Percentiles rank a stretch among this genome's conserved stretches.
Evolutionary conservation across 2,329 filamentous ascomycete genomes (phyloP).

Genomic region (Aspergillus sp.): DNA sequence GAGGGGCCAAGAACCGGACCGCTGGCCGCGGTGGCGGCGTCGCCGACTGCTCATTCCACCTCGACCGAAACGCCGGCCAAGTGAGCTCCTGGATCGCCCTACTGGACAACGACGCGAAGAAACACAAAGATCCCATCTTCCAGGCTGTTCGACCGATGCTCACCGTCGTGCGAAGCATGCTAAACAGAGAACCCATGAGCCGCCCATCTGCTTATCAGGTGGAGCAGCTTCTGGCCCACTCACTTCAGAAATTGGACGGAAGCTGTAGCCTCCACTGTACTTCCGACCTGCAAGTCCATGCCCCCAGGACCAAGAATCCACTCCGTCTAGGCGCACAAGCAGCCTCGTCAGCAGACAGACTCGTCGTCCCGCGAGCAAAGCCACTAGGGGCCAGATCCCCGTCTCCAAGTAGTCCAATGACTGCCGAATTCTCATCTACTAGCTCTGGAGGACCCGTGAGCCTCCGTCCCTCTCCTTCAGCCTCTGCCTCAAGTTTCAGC

Average conservation of each 20-base stretch:
- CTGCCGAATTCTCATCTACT: not conserved
- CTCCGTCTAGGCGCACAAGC: not conserved
- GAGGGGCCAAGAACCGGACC: slow-evolving; percentile 54
- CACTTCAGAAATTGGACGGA: slow-evolving; percentile 14
- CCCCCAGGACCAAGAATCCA: slow-evolving; percentile 2
- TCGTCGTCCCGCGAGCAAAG: slow-evolving; percentile 11
- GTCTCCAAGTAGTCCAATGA: not conserved
- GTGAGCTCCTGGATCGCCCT: slow-evolving; percentile 58
- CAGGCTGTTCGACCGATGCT: slow-evolving; percentile 42
- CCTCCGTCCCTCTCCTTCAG: slow-evolving; percentile 8
- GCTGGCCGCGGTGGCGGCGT: slow-evolving; percentile 51
- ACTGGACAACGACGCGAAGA: slow-evolving; percentile 51
- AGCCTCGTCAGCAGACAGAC: not conserved
- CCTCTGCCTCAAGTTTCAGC: slow-evolving; percentile 14
- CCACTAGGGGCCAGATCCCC: slow-evolving; percentile 5
- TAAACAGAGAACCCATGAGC: slow-evolving; percentile 35
- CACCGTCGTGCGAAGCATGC: slow-evolving; percentile 40
- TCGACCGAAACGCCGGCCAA: slow-evolving; percentile 52
- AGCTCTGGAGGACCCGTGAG: slow-evolving; percentile 12
- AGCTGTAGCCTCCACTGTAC: slow-evolving; percentile 18
- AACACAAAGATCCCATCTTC: slow-evolving; percentile 42
- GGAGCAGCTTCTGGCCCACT: slow-evolving; percentile 21
- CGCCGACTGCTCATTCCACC: slow-evolving; percentile 60
- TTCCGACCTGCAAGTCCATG: slow-evolving; percentile 15
- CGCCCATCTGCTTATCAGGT: slow-evolving; percentile 37